Percentiles rank a stretch among this genome's conserved stretches.
phyloP scores from a whole-genome alignment of 2,329 filamentous ascomycete species.

The Pseudocercospora pini-densiflorae region DNA sequence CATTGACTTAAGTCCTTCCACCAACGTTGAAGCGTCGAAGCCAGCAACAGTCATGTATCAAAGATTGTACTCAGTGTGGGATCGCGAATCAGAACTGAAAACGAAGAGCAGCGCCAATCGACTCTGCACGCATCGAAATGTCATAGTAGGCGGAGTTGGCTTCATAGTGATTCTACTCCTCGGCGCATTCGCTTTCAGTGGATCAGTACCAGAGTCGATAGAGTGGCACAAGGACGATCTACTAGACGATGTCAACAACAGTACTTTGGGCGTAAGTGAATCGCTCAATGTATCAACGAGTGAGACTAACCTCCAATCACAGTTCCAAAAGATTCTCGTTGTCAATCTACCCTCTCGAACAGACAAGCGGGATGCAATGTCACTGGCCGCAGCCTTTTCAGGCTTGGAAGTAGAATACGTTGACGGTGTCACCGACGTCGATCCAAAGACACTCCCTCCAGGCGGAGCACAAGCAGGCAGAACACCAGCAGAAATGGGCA shows the following conservation, averaged over 20 bases:
- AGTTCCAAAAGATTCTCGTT: too few species aligned
- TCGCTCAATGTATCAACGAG: too few species aligned
- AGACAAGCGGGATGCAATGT: too few species aligned
- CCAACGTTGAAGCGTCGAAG: background rate
- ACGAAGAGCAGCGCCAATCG: background rate
- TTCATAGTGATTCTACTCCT: background rate
- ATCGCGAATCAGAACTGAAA: background rate
- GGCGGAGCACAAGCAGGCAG: conserved; percentile 33
- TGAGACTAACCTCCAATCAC: too few species aligned
- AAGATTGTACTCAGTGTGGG: background rate
- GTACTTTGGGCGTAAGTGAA: too few species aligned
- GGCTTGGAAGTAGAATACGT: conserved; percentile 30
- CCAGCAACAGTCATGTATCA: background rate
- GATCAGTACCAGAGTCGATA: background rate
- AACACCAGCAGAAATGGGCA: conserved; percentile 14
- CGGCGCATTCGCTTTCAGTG: background rate
- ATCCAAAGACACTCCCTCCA: conserved; percentile 35
- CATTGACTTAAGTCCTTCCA: background rate
- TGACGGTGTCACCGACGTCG: conserved; percentile 43
- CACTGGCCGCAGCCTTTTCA: too few species aligned
- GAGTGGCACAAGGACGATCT: background rate
- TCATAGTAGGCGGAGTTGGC: background rate
- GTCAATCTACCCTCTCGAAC: too few species aligned
- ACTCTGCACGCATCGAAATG: background rate
- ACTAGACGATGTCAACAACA: too few species aligned